A percentile compares a stretch with the other conserved stretches of the same genome.
These are phyloP conservation scores for Trichosporon ovoides DNA, from an alignment of 1,284 basidiomycete genomes.

Conservation along the genomic window DNA sequence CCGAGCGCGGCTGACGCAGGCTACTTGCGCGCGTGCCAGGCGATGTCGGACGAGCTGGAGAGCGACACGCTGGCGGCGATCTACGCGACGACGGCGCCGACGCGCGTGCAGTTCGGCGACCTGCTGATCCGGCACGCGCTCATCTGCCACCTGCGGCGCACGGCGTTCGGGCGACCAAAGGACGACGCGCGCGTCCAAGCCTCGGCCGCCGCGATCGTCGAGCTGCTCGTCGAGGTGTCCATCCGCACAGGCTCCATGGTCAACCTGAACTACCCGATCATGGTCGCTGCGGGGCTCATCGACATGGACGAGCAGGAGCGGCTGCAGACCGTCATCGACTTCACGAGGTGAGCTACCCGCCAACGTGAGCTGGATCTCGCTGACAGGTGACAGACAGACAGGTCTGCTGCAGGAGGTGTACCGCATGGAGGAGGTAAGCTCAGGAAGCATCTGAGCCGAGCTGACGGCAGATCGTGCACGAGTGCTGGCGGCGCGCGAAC, in stretches of 20 bases:
- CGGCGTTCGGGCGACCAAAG: slow-evolving; percentile 7
- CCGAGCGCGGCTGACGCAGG: not conserved
- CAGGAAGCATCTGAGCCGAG: too few relatives aligned
- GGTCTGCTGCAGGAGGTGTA: slow-evolving; percentile 13
- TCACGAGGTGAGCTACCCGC: slow-evolving; percentile 15
- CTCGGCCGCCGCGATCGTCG: slow-evolving; percentile 13
- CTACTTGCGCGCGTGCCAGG: slow-evolving; percentile 9
- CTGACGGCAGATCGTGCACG: slow-evolving; percentile 16
- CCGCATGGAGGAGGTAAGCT: slow-evolving; percentile 11
- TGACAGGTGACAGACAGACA: slow-evolving; percentile 6
- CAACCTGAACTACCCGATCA: slow-evolving; percentile 18
- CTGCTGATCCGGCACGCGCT: slow-evolving; percentile 15
- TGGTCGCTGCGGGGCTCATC: slow-evolving; percentile 7
- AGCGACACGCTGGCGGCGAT: slow-evolving; percentile 13
- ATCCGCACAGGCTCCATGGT: slow-evolving; percentile 17
- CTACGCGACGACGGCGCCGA: slow-evolving; percentile 15
- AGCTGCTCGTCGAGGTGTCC: slow-evolving; percentile 16
- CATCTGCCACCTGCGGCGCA: slow-evolving; percentile 12
- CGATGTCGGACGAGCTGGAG: slow-evolving; percentile 17
- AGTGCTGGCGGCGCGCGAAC: slow-evolving; percentile 11
- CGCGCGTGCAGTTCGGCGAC: slow-evolving; percentile 19
- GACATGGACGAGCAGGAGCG: slow-evolving; percentile 10
- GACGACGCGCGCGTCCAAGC: slow-evolving; percentile 9
- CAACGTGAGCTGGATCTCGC: not conserved
- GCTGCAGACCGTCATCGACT: slow-evolving; percentile 16